Evolutionary conservation across 139 green algal genomes (phyloP).

Genomic region (Gonium pectorale): DNA sequence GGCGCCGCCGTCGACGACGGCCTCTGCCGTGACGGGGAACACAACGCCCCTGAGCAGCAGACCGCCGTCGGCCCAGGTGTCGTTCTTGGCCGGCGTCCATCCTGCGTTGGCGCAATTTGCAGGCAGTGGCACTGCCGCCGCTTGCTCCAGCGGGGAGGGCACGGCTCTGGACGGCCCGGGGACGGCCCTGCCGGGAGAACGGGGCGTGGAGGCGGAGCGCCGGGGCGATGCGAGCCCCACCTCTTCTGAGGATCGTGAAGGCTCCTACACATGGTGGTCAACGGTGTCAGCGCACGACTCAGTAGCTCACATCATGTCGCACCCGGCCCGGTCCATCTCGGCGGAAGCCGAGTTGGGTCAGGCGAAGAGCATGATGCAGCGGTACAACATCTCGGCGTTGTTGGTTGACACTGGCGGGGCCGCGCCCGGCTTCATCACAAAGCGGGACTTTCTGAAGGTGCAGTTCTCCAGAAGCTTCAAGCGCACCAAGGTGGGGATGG

Average conservation of each 20-base stretch:
- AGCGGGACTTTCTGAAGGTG: conserved; percentile 59
- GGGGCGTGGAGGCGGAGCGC: too few relatives aligned
- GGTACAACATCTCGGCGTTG: conserved; percentile 54
- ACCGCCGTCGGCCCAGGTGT: background rate
- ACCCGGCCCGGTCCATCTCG: conserved; percentile 39
- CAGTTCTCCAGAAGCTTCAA: conserved; percentile 41
- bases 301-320: conserved; percentile 24
- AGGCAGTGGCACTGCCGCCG: too few relatives aligned
- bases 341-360: conserved; percentile 46
- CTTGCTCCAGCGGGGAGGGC: too few relatives aligned
- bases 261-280: conserved; percentile 23
- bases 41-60: too few relatives aligned
- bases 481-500: conserved; percentile 22
- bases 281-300: conserved; percentile 21
- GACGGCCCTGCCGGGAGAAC: too few relatives aligned
- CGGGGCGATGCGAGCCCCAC: conserved; percentile 15
- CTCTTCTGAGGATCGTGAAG: background rate
- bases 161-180: too few relatives aligned
- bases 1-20: background rate
- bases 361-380: conserved; percentile 54
- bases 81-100: too few relatives aligned
- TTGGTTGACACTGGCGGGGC: conserved; percentile 58
- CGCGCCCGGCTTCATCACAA: conserved; percentile 59
- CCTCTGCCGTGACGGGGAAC: too few relatives aligned
- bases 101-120: too few relatives aligned